phyloP scores from a whole-genome alignment of 2,329 filamentous ascomycete genomes.

The Myriosclerotinia scirpicola region DNA sequence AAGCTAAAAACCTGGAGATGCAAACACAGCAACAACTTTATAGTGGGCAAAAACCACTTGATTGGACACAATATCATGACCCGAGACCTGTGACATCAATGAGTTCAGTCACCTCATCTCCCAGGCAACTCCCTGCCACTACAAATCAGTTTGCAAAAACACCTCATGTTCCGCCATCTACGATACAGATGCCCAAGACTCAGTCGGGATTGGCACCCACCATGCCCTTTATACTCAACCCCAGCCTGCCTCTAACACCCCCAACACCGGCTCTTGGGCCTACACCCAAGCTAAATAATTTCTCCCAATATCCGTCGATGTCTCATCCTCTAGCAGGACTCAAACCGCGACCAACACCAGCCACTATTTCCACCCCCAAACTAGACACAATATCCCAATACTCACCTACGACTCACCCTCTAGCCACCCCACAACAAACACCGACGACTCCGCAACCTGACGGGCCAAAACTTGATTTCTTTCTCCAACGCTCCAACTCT shows the following conservation, averaged over 20 bases:
- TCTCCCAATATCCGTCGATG: background rate
- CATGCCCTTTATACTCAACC: constrained; percentile 13
- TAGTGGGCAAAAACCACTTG: background rate
- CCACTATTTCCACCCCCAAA: background rate
- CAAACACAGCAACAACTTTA: background rate
- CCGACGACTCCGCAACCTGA: constrained; percentile 3
- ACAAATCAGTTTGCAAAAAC: background rate
- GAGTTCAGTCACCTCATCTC: background rate
- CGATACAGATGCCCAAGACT: background rate
- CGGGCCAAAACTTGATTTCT: constrained; percentile 19
- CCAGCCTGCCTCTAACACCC: constrained; percentile 2
- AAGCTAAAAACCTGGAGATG: background rate
- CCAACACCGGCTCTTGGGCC: background rate
- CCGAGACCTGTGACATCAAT: background rate
- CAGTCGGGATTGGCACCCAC: background rate
- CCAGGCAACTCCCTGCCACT: background rate
- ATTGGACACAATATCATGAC: background rate
- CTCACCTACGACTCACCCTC: background rate
- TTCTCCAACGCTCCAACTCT: constrained; percentile 11
- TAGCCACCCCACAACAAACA: constrained; percentile 12
- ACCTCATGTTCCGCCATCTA: constrained; percentile 2
- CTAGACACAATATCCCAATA: constrained; percentile 2
- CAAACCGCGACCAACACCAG: background rate
- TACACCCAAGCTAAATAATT: background rate
- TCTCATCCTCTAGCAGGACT: background rate